phyloP scores from a whole-genome alignment of 257 asterid genomes.

The Lavandula angustifolia region DNA sequence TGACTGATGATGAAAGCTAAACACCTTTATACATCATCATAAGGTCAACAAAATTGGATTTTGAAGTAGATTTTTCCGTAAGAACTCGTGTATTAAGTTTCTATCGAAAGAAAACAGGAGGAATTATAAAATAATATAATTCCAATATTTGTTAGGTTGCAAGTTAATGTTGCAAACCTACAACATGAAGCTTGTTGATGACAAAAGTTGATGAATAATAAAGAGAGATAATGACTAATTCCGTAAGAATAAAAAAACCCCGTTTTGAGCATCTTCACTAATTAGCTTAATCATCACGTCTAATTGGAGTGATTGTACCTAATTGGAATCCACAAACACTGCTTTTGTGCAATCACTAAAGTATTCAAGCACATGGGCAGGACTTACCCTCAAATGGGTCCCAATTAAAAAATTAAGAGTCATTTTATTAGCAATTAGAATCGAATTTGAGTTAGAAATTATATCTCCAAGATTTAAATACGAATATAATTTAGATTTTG shows the following conservation, averaged over 20 bases:
- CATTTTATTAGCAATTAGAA: background rate
- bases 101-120: no score
- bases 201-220: constrained; percentile 32
- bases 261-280: constrained; percentile 35
- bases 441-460: constrained; percentile 26
- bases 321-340: constrained; percentile 43
- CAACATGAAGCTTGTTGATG: constrained; percentile 34
- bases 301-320: constrained; percentile 40
- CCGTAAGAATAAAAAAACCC: background rate
- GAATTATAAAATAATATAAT: background rate
- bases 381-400: constrained; percentile 40
- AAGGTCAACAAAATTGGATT: no score
- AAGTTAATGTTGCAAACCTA: constrained; percentile 19
- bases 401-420: constrained; percentile 30
- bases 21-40: no score
- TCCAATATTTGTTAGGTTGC: background rate
- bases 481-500: constrained; percentile 18
- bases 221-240: constrained; percentile 1
- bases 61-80: no score
- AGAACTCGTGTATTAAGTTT: no score
- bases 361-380: constrained; percentile 52
- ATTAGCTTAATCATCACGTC: constrained; percentile 45
- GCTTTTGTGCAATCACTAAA: constrained; percentile 34
- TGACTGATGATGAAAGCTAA: no score
- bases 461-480: no score